Evolutionary conservation across 202 grass and related monocot genomes (phyloP).

Genomic region (Alloteropsis angusta): DNA sequence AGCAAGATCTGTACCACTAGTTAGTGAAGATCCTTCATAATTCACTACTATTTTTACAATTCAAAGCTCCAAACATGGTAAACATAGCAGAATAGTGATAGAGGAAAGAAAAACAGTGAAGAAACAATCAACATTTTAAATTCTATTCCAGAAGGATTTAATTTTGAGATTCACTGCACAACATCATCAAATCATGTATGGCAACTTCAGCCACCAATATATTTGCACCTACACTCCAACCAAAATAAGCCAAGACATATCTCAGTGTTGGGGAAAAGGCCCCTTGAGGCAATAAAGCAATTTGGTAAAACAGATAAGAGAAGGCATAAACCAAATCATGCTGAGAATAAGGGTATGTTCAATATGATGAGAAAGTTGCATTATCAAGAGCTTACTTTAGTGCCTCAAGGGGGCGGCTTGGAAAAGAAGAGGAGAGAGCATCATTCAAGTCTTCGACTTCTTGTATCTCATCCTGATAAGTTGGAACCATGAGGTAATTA

Average conservation of each 20-base stretch:
- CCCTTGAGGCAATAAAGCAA: background rate
- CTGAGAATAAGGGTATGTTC: background rate
- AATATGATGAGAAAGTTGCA: background rate
- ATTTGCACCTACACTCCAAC: background rate
- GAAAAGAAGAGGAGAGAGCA: conserved; percentile 64
- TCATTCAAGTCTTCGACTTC: conserved; percentile 69
- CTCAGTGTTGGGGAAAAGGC: background rate
- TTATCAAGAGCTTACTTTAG: conserved; percentile 52
- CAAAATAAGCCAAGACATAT: background rate
- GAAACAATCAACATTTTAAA: background rate
- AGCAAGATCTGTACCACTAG: conserved; percentile 59
- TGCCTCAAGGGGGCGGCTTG: conserved; percentile 66
- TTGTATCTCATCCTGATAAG: conserved; percentile 55
- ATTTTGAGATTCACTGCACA: background rate
- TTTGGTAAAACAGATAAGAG: background rate
- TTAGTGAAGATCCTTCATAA: conserved; percentile 21
- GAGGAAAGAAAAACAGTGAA: background rate
- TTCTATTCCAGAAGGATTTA: background rate
- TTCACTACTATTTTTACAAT: conserved; percentile 10
- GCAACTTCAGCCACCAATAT: background rate
- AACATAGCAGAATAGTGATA: background rate
- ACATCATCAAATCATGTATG: background rate
- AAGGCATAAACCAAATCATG: background rate
- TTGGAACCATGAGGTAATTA: conserved; percentile 4
- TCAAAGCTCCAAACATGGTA: conserved; percentile 15